These are phyloP conservation scores for Neoboletus subvelutipes DNA, from an alignment of 768 basidiomycete genomes.

Conservation along the genomic window DNA sequence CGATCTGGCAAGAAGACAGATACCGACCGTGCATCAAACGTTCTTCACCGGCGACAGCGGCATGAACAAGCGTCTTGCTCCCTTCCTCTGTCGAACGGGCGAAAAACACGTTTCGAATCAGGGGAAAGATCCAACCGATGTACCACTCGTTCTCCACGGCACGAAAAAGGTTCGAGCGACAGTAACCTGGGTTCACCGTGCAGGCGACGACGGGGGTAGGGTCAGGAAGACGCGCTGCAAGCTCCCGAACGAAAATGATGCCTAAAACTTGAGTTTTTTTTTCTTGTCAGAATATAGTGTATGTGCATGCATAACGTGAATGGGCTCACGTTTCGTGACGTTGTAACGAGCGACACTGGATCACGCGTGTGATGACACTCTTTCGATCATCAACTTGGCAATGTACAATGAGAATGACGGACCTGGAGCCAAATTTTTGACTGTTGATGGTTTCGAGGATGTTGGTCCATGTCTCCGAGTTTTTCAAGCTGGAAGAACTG, in stretches of 20 bases:
- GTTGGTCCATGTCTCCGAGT: slow-evolving; percentile 8
- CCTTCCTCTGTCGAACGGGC: slow-evolving; percentile 34
- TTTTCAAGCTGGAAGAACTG: slow-evolving; percentile 3
- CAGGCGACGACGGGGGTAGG: slow-evolving; percentile 26
- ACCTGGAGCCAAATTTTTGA: slow-evolving; percentile 22
- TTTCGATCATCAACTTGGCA: background rate
- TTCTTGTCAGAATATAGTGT: background rate
- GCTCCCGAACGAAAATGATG: slow-evolving; percentile 31
- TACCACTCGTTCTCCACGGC: slow-evolving; percentile 13
- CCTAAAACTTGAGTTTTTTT: slow-evolving; percentile 22
- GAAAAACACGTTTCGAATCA: slow-evolving; percentile 10
- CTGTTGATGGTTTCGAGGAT: slow-evolving; percentile 25
- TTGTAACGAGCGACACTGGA: slow-evolving; percentile 19
- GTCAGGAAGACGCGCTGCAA: slow-evolving; percentile 25
- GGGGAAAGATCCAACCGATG: background rate
- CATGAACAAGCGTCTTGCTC: slow-evolving; percentile 32
- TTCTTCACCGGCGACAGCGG: slow-evolving; percentile 22
- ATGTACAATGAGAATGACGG: background rate
- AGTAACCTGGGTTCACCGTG: slow-evolving; percentile 34
- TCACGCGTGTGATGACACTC: background rate
- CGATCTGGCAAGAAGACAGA: slow-evolving; percentile 19
- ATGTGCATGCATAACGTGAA: background rate
- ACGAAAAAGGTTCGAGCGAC: slow-evolving; percentile 28
- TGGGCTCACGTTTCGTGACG: slow-evolving; percentile 24
- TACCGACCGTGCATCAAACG: slow-evolving; percentile 29